Conservation (phyloP, 2,329 filamentous ascomycete genomes). For the Fusarium kyushuense region DNA sequence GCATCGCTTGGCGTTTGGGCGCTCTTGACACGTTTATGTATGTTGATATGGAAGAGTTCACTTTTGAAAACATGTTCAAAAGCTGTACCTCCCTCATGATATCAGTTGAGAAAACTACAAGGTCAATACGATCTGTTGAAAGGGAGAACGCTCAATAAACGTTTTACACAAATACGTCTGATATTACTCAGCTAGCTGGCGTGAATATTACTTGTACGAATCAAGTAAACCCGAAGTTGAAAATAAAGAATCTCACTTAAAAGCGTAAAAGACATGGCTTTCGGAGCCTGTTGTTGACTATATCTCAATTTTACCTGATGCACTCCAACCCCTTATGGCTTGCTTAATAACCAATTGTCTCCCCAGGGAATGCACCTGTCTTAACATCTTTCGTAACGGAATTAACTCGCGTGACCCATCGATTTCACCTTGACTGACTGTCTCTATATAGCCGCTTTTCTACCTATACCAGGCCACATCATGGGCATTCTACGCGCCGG, state of each 20-base stretch:
- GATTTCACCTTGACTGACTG: conserved; percentile 12
- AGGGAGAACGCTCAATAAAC: neutral
- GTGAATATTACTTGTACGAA: neutral
- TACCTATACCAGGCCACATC: neutral
- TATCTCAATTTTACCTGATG: conserved; percentile 13
- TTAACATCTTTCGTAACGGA: conserved; percentile 11
- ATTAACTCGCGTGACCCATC: conserved; percentile 30
- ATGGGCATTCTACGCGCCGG: conserved; percentile 65
- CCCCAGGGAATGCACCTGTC: conserved; percentile 30
- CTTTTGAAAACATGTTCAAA: neutral
- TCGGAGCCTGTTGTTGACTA: conserved; percentile 6
- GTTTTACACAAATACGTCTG: neutral
- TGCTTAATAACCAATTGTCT: conserved; percentile 16
- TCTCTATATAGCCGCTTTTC: neutral
- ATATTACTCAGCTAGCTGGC: neutral
- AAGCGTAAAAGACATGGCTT: conserved; percentile 8
- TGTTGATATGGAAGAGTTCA: conserved; percentile 9
- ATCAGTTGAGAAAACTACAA: neutral
- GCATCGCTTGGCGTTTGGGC: conserved; percentile 53
- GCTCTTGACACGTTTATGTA: conserved; percentile 27
- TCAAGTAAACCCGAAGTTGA: neutral
- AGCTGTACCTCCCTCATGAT: neutral
- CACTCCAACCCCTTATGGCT: conserved; percentile 4
- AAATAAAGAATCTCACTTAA: neutral
- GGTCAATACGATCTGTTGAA: neutral